A percentile compares a stretch with the other conserved stretches of the same genome.
Conservation (phyloP, 2,329 filamentous ascomycete genomes). For the Amauroascus niger region DNA sequence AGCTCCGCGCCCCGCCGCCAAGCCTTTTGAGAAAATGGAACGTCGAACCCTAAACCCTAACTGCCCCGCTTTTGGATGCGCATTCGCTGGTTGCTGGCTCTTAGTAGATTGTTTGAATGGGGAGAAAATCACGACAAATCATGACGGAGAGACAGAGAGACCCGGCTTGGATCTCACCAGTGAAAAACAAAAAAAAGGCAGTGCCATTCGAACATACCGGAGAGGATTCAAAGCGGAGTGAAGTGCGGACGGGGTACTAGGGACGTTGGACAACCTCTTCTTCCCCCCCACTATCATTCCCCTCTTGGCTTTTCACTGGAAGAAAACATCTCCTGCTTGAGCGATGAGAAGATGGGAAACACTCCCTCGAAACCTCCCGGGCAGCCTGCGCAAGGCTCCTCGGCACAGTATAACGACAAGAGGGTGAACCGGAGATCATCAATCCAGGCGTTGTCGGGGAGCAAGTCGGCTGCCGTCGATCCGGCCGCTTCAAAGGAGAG, state of each 20-base stretch:
- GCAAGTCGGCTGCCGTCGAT: conserved; percentile 36
- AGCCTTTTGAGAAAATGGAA: not conserved
- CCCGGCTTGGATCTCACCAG: not conserved
- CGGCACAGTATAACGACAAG: conserved; percentile 26
- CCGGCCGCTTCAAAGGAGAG: conserved; percentile 37
- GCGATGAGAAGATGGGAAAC: conserved; percentile 37
- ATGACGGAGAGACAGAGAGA: not conserved
- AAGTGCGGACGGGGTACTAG: no score
- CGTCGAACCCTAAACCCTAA: conserved; percentile 13
- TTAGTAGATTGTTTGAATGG: not conserved
- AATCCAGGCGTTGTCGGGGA: conserved; percentile 32
- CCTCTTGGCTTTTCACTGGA: not conserved
- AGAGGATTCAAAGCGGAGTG: no score
- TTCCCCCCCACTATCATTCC: no score
- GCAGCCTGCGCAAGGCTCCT: conserved; percentile 24
- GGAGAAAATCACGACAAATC: not conserved
- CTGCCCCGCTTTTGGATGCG: conserved; percentile 11
- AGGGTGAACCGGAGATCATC: conserved; percentile 35
- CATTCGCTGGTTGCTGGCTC: no score
- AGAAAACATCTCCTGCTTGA: not conserved
- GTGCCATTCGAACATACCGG: no score
- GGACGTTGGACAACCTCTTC: not conserved
- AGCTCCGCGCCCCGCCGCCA: not conserved
- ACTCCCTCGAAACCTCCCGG: conserved; percentile 38
- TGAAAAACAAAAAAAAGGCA: no score